These are phyloP conservation scores for Parasitella parasitica DNA, from an alignment of 371 early-diverging fungal species.

Conservation along the genomic window DNA sequence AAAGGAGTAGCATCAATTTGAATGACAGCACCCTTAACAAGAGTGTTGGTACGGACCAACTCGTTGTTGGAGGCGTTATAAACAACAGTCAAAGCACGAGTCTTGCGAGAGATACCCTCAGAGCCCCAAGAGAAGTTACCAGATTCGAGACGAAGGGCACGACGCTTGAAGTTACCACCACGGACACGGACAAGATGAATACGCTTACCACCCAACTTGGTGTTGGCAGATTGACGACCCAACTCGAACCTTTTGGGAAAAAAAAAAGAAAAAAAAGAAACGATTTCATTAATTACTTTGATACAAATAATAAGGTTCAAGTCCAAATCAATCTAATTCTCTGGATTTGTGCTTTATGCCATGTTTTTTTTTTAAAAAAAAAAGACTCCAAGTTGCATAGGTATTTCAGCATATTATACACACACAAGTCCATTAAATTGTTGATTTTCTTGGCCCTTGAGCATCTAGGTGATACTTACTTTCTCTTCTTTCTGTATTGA, in stretches of 20 bases:
- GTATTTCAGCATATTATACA: background rate
- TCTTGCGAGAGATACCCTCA: slow-evolving; percentile 92
- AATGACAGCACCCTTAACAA: slow-evolving; percentile 98
- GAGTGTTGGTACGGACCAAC: slow-evolving; percentile 99
- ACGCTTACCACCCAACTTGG: slow-evolving; percentile 96
- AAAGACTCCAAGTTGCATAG: background rate
- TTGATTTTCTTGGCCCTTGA: background rate
- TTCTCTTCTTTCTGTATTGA: slow-evolving; percentile 97
- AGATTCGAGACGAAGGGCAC: slow-evolving; percentile 96
- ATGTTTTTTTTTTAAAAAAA: background rate
- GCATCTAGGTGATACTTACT: slow-evolving; percentile 34
- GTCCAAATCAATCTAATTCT: background rate
- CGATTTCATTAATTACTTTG: background rate
- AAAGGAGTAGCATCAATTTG: slow-evolving; percentile 99
- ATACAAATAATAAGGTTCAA: background rate
- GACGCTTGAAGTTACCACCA: slow-evolving; percentile 99
- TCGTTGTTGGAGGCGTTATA: slow-evolving; percentile 99
- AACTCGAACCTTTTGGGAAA: slow-evolving; percentile 86
- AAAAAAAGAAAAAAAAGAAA: background rate
- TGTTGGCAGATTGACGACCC: slow-evolving; percentile 98
- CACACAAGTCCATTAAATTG: background rate
- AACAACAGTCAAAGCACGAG: slow-evolving; percentile 96
- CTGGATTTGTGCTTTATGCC: too few species aligned
- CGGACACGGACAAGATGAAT: slow-evolving; percentile 96
- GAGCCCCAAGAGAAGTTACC: slow-evolving; percentile 99